Conservation (phyloP, 176 grass and related monocot genomes). For the Melocanna baccifera region DNA sequence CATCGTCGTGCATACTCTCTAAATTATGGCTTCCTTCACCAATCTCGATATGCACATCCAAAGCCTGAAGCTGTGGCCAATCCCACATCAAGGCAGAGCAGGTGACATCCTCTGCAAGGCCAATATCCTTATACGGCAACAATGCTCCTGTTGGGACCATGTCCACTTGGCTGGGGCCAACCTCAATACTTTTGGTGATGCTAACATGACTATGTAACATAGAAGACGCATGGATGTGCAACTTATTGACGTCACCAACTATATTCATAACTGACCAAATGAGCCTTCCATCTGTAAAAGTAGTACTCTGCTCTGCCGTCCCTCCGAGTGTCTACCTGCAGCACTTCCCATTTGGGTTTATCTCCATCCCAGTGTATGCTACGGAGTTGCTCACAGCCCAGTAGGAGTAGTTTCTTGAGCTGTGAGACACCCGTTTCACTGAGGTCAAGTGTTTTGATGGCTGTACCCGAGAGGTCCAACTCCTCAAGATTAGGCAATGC, state of each 20-base stretch:
- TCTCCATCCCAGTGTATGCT: not conserved
- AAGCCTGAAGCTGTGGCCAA: not conserved
- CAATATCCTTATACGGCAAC: not conserved
- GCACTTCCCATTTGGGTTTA: not conserved
- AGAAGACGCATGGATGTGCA: too few relatives aligned
- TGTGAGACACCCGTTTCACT: accelerated
- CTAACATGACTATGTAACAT: too few relatives aligned
- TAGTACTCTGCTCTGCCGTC: not conserved
- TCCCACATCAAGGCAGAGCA: not conserved
- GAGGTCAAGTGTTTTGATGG: not conserved
- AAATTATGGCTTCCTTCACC: not conserved
- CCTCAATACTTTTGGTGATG: not conserved
- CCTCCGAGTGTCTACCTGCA: not conserved
- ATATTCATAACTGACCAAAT: not conserved
- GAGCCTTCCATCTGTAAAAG: slow-evolving; percentile 6
- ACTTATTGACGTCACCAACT: accelerated
- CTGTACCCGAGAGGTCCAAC: too few relatives aligned
- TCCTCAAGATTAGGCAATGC: not conserved
- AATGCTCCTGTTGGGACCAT: not conserved
- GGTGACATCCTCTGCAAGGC: not conserved
- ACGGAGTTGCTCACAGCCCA: not conserved
- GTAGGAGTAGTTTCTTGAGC: not conserved
- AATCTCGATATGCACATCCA: not conserved
- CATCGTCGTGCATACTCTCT: not conserved
- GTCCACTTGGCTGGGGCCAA: not conserved